Evolutionary conservation across 768 basidiomycete genomes (phyloP), one percentile per base, ranked within the genome.

Genomic region (Mycena olivaceomarginata): DNA sequence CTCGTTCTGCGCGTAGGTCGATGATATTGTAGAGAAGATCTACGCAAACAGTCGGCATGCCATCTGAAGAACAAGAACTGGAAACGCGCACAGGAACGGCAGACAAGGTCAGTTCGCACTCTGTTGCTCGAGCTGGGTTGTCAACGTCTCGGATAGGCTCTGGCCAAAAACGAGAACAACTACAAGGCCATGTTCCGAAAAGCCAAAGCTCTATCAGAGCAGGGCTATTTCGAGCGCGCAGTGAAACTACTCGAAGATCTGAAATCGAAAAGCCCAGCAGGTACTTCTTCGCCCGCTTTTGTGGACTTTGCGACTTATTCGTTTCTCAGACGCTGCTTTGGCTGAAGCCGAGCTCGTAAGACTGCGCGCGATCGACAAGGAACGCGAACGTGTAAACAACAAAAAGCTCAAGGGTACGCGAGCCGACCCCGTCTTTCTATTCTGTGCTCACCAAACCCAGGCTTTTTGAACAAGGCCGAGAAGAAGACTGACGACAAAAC

Each of bases 11-110:
- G 13, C 76, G 31, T 31, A 97, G 96, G 89, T 92, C 22, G 96
- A 97, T 82, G 87, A 92, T 12, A 88, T 96, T 51, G 84, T 95
- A 22, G 95, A 95, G 85, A 97, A 94, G 86, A 92, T 96, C 62
- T 95, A 97, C 77, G 91, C 94, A 5, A 97, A 97, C 72, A 94
- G 94, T 92, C 93, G 4, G 95, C 95, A 7, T 96, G 95, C 79
- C 95, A 97, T 82, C 86, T 97, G 81, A 96, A 95, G 85, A 92
- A 92, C 66, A 88, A 88, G 63, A 97, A 96, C 82, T 97, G 94
- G 94, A 91, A 92, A 81, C 92, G 96, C 16, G 94, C 93, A 0
- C 83, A 91, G 67, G 95, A 97, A 93, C 95, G n/a, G 95, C 96
- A 31, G 93, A 96, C 80, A 94, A 96, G 89, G 95, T 90, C 59